Conservation (phyloP, 345 rosid species). For the Acer negundo region DNA sequence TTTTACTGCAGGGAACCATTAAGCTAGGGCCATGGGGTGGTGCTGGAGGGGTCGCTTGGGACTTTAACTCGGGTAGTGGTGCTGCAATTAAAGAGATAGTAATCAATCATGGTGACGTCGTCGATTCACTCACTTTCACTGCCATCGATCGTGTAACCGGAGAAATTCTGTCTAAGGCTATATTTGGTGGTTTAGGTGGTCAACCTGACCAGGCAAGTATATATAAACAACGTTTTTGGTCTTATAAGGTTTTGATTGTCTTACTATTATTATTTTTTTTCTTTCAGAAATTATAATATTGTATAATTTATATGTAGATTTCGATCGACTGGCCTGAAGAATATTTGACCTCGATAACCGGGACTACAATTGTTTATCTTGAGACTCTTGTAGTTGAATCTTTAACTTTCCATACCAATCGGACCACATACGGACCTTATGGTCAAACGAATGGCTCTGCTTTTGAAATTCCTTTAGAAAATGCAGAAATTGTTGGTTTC, state of each 20-base stretch:
- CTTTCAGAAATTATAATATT: too few species aligned
- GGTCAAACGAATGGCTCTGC: background rate
- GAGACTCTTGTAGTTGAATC: background rate
- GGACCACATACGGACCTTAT: background rate
- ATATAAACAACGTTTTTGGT: background rate
- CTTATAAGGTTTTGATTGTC: background rate
- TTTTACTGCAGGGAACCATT: background rate
- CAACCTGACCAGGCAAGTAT: background rate
- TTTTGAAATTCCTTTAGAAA: background rate
- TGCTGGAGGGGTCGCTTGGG: background rate
- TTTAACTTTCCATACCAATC: background rate
- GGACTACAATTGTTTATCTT: background rate
- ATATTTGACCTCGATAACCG: background rate
- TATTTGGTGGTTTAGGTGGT: background rate
- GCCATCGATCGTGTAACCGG: background rate
- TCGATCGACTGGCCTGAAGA: background rate
- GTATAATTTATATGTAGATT: background rate
- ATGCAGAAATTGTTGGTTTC: background rate
- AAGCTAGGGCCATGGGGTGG: background rate
- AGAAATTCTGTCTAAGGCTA: background rate
- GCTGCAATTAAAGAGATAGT: background rate
- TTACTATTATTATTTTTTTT: too few species aligned
- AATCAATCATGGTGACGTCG: background rate
- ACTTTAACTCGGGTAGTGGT: background rate
- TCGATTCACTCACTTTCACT: background rate